Evolutionary conservation across 192 early-diverging fungal genomes (phyloP).

Genomic region (Mortierella antarctica): DNA sequence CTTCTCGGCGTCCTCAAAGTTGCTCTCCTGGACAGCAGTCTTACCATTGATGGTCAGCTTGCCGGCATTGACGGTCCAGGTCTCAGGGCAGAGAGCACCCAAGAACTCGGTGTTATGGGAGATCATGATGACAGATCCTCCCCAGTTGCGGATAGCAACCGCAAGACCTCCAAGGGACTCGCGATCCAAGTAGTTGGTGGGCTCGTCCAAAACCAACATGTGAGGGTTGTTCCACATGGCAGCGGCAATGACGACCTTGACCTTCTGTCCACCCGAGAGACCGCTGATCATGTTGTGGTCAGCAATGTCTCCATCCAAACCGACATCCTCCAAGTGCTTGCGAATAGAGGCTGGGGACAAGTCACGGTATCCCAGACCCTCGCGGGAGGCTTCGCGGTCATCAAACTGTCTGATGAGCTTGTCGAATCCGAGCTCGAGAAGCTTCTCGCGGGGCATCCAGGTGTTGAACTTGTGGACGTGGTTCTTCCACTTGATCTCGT

Average conservation of each 20-base stretch:
- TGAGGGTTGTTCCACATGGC: conserved; percentile 76
- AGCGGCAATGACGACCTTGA: conserved; percentile 63
- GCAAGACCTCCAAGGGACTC: conserved; percentile 83
- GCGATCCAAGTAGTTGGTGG: conserved; percentile 79
- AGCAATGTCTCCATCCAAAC: conserved; percentile 57
- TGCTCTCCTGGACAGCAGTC: conserved; percentile 54
- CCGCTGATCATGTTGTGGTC: conserved; percentile 70
- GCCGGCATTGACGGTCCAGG: conserved; percentile 78
- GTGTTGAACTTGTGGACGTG: conserved; percentile 83
- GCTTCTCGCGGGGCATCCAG: conserved; percentile 75
- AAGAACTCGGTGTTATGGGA: conserved; percentile 87
- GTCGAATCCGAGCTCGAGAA: conserved; percentile 80
- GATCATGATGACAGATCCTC: conserved; percentile 84
- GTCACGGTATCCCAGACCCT: conserved; percentile 53
- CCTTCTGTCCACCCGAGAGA: conserved; percentile 78
- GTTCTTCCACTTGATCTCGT: conserved; percentile 78
- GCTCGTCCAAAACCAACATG: conserved; percentile 81
- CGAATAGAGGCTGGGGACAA: conserved; percentile 52
- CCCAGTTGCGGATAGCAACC: conserved; percentile 78
- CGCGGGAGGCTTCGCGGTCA: conserved; percentile 62
- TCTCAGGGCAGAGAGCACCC: conserved; percentile 75
- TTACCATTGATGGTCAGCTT: conserved; percentile 55
- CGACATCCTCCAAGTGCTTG: conserved; percentile 58
- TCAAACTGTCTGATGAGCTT: conserved; percentile 70
- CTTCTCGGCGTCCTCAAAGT: conserved; percentile 53